These are phyloP conservation scores for Sporisorium graminicola DNA, from an alignment of 1,284 basidiomycete genomes.

Conservation along the genomic window DNA sequence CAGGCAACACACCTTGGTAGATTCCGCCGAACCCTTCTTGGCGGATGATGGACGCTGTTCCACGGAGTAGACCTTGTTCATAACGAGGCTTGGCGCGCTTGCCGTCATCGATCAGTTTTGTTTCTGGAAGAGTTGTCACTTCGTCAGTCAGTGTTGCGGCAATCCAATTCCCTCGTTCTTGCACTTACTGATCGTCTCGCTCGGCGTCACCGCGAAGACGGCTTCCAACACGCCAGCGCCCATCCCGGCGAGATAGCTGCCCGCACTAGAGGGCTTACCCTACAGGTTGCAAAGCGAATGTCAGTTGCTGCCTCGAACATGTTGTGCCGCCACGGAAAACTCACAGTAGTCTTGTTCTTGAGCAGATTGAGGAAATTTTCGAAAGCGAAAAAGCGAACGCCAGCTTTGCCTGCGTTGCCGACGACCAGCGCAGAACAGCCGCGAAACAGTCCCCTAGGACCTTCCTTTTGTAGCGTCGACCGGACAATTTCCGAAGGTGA, in stretches of 20 bases:
- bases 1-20: constrained; percentile 1
- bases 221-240: constrained; percentile 4
- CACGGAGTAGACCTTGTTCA: background rate
- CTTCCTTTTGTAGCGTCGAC: background rate
- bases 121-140: background rate
- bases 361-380: constrained; percentile 1
- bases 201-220: constrained; percentile 4
- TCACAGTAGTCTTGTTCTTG: constrained; percentile 5
- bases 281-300: background rate
- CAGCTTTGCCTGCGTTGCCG: constrained; percentile 3
- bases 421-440: background rate
- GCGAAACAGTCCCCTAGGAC: constrained; percentile 2
- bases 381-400: constrained; percentile 2
- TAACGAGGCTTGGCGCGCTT: constrained; percentile 1
- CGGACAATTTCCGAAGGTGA: background rate
- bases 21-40: background rate
- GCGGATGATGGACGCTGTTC: constrained; percentile 1
- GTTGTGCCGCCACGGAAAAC: background rate
- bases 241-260: constrained; percentile 4
- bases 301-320: no score
- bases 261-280: background rate
- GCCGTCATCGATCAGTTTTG: constrained; percentile 5
- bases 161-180: background rate
- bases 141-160: background rate
- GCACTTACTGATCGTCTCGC: constrained; percentile 5